Evolutionary conservation across 352 stramenopile genomes (phyloP).

Genomic region (Phytophthora tubulina): DNA sequence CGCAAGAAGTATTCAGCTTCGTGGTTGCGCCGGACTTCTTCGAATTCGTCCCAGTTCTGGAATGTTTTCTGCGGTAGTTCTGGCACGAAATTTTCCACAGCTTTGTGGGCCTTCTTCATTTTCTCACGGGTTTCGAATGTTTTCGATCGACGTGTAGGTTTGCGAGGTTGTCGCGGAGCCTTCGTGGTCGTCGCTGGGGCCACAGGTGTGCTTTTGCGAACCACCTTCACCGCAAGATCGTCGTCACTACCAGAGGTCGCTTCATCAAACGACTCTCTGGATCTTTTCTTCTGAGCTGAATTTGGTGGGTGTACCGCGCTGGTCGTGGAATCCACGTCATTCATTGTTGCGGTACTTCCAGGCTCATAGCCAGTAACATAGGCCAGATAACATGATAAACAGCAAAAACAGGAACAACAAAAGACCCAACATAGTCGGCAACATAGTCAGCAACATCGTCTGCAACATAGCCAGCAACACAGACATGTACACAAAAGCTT

Average conservation of each 20-base stretch:
- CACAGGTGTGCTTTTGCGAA: background rate
- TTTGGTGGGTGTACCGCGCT: too few relatives aligned
- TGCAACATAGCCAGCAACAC: background rate
- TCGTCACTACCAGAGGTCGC: too few relatives aligned
- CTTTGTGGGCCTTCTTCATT: slow-evolving; percentile 1
- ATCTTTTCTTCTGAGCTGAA: too few relatives aligned
- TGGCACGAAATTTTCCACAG: background rate
- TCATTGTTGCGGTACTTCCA: too few relatives aligned
- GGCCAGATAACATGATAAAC: too few relatives aligned
- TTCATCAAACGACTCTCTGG: too few relatives aligned
- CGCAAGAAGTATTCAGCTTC: background rate
- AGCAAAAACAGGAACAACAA: too few relatives aligned
- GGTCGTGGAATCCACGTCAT: too few relatives aligned
- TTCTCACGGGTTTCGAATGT: background rate
- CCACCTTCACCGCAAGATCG: too few relatives aligned
- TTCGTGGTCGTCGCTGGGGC: too few relatives aligned
- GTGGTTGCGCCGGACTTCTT: background rate
- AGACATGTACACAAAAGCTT: background rate
- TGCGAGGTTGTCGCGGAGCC: background rate
- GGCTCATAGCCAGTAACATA: too few relatives aligned
- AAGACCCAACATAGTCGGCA: too few relatives aligned
- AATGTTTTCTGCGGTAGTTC: slow-evolving; percentile 4
- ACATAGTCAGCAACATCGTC: background rate
- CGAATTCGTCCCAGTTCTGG: background rate
- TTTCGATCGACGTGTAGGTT: background rate